Base-by-base conservation (phyloP, 352 stramenopile species). In the Phytophthora kernoviae region DNA sequence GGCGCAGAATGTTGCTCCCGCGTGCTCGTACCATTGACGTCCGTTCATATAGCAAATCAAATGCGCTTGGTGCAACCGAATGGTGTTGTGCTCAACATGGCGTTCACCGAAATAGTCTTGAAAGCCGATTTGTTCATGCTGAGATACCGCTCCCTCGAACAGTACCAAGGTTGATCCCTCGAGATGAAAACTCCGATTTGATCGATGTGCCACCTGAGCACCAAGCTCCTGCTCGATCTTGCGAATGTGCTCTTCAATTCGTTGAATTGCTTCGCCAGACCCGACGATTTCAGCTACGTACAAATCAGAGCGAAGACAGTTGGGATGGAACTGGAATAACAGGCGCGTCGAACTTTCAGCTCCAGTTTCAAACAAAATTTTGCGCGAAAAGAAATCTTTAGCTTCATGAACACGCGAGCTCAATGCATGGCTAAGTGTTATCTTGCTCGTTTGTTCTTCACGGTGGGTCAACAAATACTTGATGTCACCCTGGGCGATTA, bases 31-130 rank as follows among this genome's bases (percentile, higher is more conserved):
- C 84, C 84, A 93, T 43, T 84, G 54, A 14, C 69, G 42, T 4
- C 82, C 80, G 45, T 90, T 91, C 70, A 88, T 86, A 51, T 86
- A 93, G 45, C 70, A 86, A 42, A 90, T 68, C 21, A 92, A 64
- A 37, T 93, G 84, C 9, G 77, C 80, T 66, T 93, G 84, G 26
- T 93, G 75, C 12, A 93, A 58, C 5, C 50, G 55, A 22, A 77
- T 66, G 4, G 77, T 73, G 27, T 75, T 77, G 52, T 93, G 82
- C 21, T 87, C 68, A 10, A 60, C 47, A 32, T 93, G 80, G 21
- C 77, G 72, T 11, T 70, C 54, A 1, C 70, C 78, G 8, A 86
- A 82, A 50, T 93, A 93, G 49, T 73, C 72, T 33, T 91, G 81
- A 26, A 93, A 93, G 0, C 69, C 84, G 34, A 93, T 73, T 17